Percentiles rank a stretch among this genome's conserved stretches.
These are phyloP conservation scores for Agaricus blazei DNA, from an alignment of 768 basidiomycete species.

Conservation along the genomic window DNA sequence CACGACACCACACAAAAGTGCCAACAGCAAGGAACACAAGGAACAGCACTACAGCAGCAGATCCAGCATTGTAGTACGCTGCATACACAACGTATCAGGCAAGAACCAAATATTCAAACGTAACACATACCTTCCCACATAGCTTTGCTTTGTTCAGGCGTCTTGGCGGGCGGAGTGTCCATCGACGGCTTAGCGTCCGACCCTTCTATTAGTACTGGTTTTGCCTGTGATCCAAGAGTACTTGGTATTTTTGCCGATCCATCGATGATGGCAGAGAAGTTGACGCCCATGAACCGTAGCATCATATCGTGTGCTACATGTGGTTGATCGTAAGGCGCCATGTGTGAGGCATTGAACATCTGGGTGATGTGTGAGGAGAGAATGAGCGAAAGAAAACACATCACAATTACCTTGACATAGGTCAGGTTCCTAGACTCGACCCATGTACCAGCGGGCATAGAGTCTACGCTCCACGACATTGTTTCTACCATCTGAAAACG, in stretches of 20 bases:
- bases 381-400: neutral
- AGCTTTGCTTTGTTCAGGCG: constrained; percentile 74
- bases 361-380: constrained; percentile 19
- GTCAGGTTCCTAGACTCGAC: constrained; percentile 84
- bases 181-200: constrained; percentile 30
- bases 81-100: neutral
- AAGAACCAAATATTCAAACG: neutral
- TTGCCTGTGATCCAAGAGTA: constrained; percentile 66
- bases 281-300: constrained; percentile 91
- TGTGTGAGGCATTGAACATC: constrained; percentile 94
- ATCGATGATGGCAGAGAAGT: constrained; percentile 77
- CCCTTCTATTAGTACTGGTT: constrained; percentile 56
- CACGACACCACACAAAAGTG: constrained; percentile 75
- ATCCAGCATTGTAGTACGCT: constrained; percentile 96
- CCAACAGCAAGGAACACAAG: constrained; percentile 66
- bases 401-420: constrained; percentile 70
- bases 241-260: constrained; percentile 80
- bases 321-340: constrained; percentile 88
- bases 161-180: constrained; percentile 43
- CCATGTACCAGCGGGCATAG: constrained; percentile 85
- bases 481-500: constrained; percentile 54
- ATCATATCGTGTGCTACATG: constrained; percentile 96
- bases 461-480: constrained; percentile 72
- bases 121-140: constrained; percentile 79
- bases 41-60: constrained; percentile 78